Conservation (phyloP, 2,329 filamentous ascomycete species). For the Tolypocladium paradoxum region DNA sequence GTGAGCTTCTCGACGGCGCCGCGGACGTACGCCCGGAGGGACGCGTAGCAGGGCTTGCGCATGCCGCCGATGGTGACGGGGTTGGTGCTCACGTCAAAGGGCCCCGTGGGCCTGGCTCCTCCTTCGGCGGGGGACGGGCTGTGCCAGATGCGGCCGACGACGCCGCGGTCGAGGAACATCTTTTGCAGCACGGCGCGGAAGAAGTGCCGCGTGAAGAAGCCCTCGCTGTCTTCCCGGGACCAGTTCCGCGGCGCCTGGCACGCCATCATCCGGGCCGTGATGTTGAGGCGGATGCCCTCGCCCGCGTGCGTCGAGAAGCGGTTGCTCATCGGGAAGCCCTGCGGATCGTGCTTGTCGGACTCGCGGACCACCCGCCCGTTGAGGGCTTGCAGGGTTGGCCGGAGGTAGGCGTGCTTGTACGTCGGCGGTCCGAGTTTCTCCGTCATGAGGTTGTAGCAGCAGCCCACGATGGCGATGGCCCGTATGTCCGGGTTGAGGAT, state of each 20-base stretch:
- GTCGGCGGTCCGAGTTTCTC: constrained; percentile 80
- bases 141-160: constrained; percentile 53
- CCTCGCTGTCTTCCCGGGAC: constrained; percentile 68
- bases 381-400: constrained; percentile 55
- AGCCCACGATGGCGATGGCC: constrained; percentile 92
- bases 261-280: constrained; percentile 96
- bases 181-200: constrained; percentile 84
- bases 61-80: constrained; percentile 83
- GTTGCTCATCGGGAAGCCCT: constrained; percentile 89
- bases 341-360: constrained; percentile 65
- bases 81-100: constrained; percentile 51
- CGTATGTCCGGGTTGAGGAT: constrained; percentile 73
- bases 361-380: constrained; percentile 60
- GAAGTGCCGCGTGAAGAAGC: constrained; percentile 88
- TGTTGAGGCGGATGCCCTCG: constrained; percentile 73
- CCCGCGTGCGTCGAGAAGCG: constrained; percentile 48
- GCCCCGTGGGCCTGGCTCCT: constrained; percentile 18
- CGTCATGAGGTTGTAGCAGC: constrained; percentile 94
- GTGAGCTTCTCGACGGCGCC: constrained; percentile 71
- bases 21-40: constrained; percentile 66
- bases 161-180: constrained; percentile 77
- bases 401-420: constrained; percentile 70
- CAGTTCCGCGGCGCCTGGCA: constrained; percentile 93
- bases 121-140: background rate
- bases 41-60: constrained; percentile 66